Percentiles rank a stretch among this genome's conserved stretches.
Evolutionary conservation across 306 rosid genomes (phyloP).

Genomic region (Malus orientalis): DNA sequence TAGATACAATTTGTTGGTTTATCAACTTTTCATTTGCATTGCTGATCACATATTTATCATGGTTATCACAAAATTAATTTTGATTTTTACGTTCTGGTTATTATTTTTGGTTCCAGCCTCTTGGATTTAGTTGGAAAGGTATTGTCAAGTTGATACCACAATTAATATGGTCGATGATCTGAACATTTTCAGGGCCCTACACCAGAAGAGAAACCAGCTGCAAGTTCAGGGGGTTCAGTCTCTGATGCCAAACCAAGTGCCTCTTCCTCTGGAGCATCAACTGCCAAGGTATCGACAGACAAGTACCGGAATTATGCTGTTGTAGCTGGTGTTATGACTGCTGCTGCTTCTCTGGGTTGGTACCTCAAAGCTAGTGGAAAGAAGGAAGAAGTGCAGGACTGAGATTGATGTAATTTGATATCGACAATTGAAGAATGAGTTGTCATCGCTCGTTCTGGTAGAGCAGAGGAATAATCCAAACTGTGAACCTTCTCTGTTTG

Average conservation of each 20-base stretch:
- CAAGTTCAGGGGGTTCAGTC: conserved; percentile 48
- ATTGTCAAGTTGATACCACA: not conserved
- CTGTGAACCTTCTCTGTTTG: not conserved
- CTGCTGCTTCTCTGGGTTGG: conserved; percentile 67
- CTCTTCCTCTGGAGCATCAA: conserved; percentile 46
- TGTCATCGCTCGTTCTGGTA: not conserved
- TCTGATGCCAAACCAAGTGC: conserved; percentile 50
- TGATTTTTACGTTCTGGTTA: not conserved
- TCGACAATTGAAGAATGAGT: not conserved
- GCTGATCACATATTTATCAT: not conserved
- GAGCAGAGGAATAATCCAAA: not conserved
- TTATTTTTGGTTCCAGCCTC: not conserved
- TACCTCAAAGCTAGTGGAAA: conserved; percentile 68
- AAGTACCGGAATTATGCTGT: conserved; percentile 83
- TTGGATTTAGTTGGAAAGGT: not conserved
- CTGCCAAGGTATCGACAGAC: conserved; percentile 66
- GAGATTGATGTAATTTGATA: conserved; percentile 15
- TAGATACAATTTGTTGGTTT: not conserved
- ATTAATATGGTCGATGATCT: not conserved
- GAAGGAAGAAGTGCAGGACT: conserved; percentile 89
- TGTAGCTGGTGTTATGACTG: conserved; percentile 61
- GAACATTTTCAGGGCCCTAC: conserved; percentile 58
- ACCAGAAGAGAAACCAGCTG: conserved; percentile 44
- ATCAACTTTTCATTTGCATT: not conserved
- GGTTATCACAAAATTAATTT: not conserved